phyloP scores from a whole-genome alignment of 352 stramenopile genomes.

The Pythium folliculosum region DNA sequence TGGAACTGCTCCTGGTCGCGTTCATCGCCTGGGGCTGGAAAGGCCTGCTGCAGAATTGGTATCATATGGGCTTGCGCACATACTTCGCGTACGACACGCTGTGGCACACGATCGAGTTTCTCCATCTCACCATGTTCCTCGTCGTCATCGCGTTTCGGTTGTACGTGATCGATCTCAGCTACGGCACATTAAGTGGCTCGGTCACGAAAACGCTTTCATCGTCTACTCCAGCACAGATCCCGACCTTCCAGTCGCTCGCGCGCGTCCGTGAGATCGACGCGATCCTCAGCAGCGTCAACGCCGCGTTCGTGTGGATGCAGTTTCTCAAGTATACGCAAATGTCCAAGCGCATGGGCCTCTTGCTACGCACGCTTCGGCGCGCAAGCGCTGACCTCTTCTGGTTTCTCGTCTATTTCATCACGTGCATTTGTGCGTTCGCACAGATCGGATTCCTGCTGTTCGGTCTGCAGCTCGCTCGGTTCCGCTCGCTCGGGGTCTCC shows the following conservation, averaged over 20 bases:
- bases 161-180: slow-evolving; percentile 53
- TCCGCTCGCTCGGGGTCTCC: slow-evolving; percentile 51
- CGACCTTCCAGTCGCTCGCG: slow-evolving; percentile 43
- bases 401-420: slow-evolving; percentile 60
- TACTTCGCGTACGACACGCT: slow-evolving; percentile 35
- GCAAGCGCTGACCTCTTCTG: slow-evolving; percentile 58
- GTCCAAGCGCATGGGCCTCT: slow-evolving; percentile 57
- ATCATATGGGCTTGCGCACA: slow-evolving; percentile 29
- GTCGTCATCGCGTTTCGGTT: slow-evolving; percentile 54
- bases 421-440: slow-evolving; percentile 61
- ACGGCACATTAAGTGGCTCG: slow-evolving; percentile 52
- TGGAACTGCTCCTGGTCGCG: slow-evolving; percentile 55
- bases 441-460: slow-evolving; percentile 72
- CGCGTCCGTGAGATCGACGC: slow-evolving; percentile 42
- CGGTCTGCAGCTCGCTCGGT: slow-evolving; percentile 48
- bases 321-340: slow-evolving; percentile 75
- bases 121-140: slow-evolving; percentile 51
- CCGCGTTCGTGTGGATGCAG: slow-evolving; percentile 59
- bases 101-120: slow-evolving; percentile 43
- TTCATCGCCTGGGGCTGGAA: slow-evolving; percentile 50
- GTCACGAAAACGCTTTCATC: slow-evolving; percentile 20
- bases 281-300: slow-evolving; percentile 48
- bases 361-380: slow-evolving; percentile 53
- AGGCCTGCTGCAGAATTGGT: slow-evolving; percentile 36
- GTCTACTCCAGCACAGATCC: slow-evolving; percentile 30